A percentile compares a stretch with the other conserved stretches of the same genome.
phyloP scores from a whole-genome alignment of 106 monocot genomes.

The Phalaenopsis aphrodite region DNA sequence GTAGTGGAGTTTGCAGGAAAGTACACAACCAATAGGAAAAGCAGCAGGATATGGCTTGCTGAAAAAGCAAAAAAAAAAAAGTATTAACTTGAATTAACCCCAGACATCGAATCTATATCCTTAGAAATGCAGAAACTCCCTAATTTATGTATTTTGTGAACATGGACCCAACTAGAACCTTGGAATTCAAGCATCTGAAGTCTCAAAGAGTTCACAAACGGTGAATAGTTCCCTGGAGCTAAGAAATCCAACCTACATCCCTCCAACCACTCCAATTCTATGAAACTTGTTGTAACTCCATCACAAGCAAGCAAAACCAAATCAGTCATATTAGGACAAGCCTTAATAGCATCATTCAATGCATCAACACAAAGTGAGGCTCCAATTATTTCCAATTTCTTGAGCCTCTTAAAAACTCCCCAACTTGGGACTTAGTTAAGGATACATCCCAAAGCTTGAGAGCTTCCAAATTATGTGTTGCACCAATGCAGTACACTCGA shows the following conservation, averaged over 20 bases:
- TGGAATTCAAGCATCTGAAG: slow-evolving; percentile 29
- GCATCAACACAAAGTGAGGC: slow-evolving; percentile 41
- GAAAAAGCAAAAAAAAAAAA: too few species aligned
- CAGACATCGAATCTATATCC: slow-evolving; percentile 36
- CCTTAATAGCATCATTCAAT: slow-evolving; percentile 31
- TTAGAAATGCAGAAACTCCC: slow-evolving; percentile 56
- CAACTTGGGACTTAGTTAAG: slow-evolving; percentile 42
- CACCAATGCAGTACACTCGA: slow-evolving; percentile 47
- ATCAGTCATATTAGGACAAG: slow-evolving; percentile 68
- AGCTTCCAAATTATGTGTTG: slow-evolving; percentile 37
- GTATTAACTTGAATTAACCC: too few species aligned
- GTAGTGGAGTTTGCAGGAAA: too few species aligned
- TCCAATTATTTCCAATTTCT: slow-evolving; percentile 61
- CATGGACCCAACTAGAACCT: slow-evolving; percentile 64
- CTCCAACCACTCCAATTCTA: slow-evolving; percentile 51
- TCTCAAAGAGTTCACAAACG: slow-evolving; percentile 36
- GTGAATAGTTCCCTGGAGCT: slow-evolving; percentile 30
- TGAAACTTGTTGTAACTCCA: slow-evolving; percentile 30
- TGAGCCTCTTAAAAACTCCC: slow-evolving; percentile 33
- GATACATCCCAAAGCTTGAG: slow-evolving; percentile 85
- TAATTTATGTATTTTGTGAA: slow-evolving; percentile 37
- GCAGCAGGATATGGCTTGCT: too few species aligned
- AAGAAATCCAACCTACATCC: slow-evolving; percentile 81
- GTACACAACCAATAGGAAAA: too few species aligned
- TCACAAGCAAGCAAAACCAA: slow-evolving; percentile 87